Base-by-base conservation (phyloP, 352 stramenopile genomes). In the Phytopythium delawarense region DNA sequence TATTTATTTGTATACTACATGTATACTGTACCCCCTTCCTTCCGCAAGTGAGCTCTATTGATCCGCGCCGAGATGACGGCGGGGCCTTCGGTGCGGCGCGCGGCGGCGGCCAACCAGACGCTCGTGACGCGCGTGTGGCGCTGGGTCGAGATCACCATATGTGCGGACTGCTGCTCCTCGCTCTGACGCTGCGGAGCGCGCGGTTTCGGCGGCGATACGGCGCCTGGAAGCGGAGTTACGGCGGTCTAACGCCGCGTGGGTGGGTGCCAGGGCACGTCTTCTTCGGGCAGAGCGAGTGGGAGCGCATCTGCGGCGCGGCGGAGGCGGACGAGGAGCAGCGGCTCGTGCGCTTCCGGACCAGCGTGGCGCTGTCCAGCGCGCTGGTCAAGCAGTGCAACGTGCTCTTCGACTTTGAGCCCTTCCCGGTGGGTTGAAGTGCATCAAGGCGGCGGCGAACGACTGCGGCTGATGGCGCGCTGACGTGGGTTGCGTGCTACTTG, bases 391-490 rank as follows among this genome's bases (percentile, higher is more conserved):
- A 75, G n/a, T 91, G 86, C 66, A 88, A 92, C 42, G 78, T 82
- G 4, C 79, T 95, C 35, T 95, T 95, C 57, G 79, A 89, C 57
- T 86, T 84, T 61, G 77, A 92, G 59, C 64, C 71, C 18, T 93
- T 95, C 42, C 67, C 78, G 42, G 81, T 91, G 61, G 16, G 60
- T 54, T 54, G 48, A 16, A 15, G 23, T 25, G 25, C 2, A 8
- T 21, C 25, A 16, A 54, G 15, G 23, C 5, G 16, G 8, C 0
- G n/a, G 21, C 2, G 4, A 30, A 15, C 4, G 25, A 16, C 12
- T n/a, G 2, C 11, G n/a, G 9, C 30, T 20, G 45, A 39, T 15
- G 23, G 48, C 4, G 6, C 25, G 35, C n/a, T 45, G 21, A 40
- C 35, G 49, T 69, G 32, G 4, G 56, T 1, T 13, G 6, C 8